Conservation (phyloP, 192 early-diverging fungal genomes). For the Rhizophagus prolifer region DNA sequence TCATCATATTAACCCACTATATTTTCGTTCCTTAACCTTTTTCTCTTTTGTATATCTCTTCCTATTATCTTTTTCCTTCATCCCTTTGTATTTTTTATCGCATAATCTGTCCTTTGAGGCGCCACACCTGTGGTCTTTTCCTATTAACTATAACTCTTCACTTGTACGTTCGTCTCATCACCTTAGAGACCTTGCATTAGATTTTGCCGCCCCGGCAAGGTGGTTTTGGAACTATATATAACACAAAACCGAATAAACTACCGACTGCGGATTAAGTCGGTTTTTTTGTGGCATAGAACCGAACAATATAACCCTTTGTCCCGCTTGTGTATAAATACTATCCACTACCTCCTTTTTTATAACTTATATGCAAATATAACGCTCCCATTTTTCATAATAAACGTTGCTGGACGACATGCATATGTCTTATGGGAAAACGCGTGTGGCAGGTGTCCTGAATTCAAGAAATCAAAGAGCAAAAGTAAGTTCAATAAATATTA, state of each 20-base stretch:
- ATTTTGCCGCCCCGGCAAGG: neutral
- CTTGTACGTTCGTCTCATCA: neutral
- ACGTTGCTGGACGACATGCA: constrained; percentile 34
- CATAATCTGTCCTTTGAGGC: constrained; percentile 13
- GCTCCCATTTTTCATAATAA: constrained; percentile 16
- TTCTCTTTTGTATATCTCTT: constrained; percentile 16
- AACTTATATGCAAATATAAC: constrained; percentile 21
- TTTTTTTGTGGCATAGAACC: neutral
- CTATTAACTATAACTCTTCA: neutral
- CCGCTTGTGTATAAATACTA: constrained; percentile 15
- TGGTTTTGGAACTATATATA: neutral
- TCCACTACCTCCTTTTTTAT: neutral
- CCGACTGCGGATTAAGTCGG: neutral
- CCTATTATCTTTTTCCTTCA: constrained; percentile 11
- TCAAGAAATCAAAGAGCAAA: constrained; percentile 46
- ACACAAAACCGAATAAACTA: too few relatives aligned
- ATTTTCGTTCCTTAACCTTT: constrained; percentile 2
- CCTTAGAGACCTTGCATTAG: neutral
- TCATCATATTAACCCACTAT: constrained; percentile 7
- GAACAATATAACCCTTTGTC: constrained; percentile 22
- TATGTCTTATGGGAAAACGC: constrained; percentile 21
- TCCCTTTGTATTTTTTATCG: neutral
- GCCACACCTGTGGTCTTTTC: neutral
- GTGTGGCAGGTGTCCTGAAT: neutral
- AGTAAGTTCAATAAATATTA: constrained; percentile 26